phyloP scores from a whole-genome alignment of 1,284 basidiomycete genomes.

The Gymnopus androsaceus region DNA sequence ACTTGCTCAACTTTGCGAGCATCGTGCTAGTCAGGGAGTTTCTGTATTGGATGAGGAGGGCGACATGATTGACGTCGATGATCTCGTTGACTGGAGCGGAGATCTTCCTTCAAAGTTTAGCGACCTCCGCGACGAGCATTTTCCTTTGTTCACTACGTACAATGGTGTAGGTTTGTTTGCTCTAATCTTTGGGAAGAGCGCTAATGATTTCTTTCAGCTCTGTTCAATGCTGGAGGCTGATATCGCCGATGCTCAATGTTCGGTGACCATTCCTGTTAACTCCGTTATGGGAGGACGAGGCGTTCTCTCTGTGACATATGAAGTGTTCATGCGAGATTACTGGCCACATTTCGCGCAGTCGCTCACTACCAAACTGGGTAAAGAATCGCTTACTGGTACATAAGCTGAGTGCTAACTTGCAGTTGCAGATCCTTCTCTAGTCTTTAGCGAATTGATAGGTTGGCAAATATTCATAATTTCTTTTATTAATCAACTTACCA shows the following conservation, averaged over 20 bases:
- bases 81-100: slow-evolving; percentile 43
- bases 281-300: not conserved
- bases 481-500: not conserved
- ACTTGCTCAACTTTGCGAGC: slow-evolving; percentile 39
- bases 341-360: slow-evolving; percentile 66
- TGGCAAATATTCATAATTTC: slow-evolving; percentile 13
- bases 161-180: slow-evolving; percentile 46
- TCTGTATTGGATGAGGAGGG: slow-evolving; percentile 29
- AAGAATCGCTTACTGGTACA: slow-evolving; percentile 3
- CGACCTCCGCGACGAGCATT: slow-evolving; percentile 59
- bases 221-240: slow-evolving; percentile 45
- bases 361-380: slow-evolving; percentile 58
- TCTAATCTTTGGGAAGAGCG: slow-evolving; percentile 21
- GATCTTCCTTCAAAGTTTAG: slow-evolving; percentile 61
- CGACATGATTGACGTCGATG: slow-evolving; percentile 49
- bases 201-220: slow-evolving; percentile 34
- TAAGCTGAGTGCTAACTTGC: not conserved
- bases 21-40: slow-evolving; percentile 24
- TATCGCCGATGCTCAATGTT: slow-evolving; percentile 21
- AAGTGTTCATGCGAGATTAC: slow-evolving; percentile 53
- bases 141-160: slow-evolving; percentile 72
- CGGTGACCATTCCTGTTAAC: not conserved
- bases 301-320: slow-evolving; percentile 45
- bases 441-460: slow-evolving; percentile 74
- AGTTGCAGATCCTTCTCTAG: slow-evolving; percentile 55